These are phyloP conservation scores for Camelina neglecta DNA, from an alignment of 345 rosid species.

Conservation along the genomic window DNA sequence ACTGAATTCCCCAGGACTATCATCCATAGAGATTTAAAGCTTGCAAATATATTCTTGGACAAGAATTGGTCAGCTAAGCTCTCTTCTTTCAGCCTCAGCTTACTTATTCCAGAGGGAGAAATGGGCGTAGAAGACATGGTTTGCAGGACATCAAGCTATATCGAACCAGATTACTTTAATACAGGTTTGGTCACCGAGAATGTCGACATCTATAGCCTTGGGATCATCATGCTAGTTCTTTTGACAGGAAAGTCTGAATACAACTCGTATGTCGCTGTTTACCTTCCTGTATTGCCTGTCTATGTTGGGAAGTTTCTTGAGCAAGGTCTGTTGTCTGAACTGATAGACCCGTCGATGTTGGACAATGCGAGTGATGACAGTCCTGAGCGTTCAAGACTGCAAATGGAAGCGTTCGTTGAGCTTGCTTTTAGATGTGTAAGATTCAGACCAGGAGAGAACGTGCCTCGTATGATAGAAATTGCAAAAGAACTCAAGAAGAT, in stretches of 20 bases:
- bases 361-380: not conserved
- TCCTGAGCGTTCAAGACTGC: constrained; percentile 11
- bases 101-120: constrained; percentile 36
- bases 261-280: not conserved
- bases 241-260: constrained; percentile 31
- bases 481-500: constrained; percentile 32
- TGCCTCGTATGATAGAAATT: constrained; percentile 21
- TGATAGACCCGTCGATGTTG: constrained; percentile 31
- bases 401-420: constrained; percentile 37
- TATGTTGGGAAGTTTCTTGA: constrained; percentile 13
- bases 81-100: constrained; percentile 32
- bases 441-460: constrained; percentile 25
- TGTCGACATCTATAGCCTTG: constrained; percentile 32
- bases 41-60: constrained; percentile 35
- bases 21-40: constrained; percentile 40
- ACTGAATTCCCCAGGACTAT: constrained; percentile 32
- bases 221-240: constrained; percentile 33
- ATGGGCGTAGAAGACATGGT: constrained; percentile 16
- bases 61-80: constrained; percentile 23
- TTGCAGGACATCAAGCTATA: constrained; percentile 33
- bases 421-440: constrained; percentile 39
- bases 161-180: constrained; percentile 13
- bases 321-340: constrained; percentile 1
- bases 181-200: constrained; percentile 40
- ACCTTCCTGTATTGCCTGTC: constrained; percentile 32